Percentiles rank a stretch among this genome's conserved stretches.
Conservation (phyloP, 2,329 filamentous ascomycete genomes). For the Fusarium sp. region DNA sequence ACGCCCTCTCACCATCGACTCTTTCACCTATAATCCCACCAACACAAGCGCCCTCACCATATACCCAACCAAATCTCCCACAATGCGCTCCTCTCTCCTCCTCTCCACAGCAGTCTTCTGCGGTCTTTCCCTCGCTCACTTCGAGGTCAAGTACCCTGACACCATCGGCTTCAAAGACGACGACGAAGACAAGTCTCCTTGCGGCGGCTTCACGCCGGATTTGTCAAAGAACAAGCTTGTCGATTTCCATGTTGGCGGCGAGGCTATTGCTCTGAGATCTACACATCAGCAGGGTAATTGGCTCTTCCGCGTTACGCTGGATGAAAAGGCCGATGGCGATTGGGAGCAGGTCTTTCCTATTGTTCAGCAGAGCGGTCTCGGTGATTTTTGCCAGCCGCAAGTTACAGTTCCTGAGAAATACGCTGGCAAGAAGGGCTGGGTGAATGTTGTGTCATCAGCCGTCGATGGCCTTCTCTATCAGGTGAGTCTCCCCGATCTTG, state of each 20-base stretch:
- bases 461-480: conserved; percentile 70
- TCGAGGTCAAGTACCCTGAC: conserved; percentile 63
- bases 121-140: conserved; percentile 64
- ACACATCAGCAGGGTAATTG: conserved; percentile 67
- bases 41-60: background rate
- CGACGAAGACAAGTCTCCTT: conserved; percentile 61
- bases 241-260: conserved; percentile 70
- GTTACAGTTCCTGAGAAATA: conserved; percentile 65
- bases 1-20: background rate
- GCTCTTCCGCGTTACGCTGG: conserved; percentile 70
- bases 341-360: conserved; percentile 70
- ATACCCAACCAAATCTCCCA: conserved; percentile 27
- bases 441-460: conserved; percentile 65
- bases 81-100: conserved; percentile 54
- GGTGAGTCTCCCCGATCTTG: conserved; percentile 54
- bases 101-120: conserved; percentile 57
- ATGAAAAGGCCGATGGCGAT: conserved; percentile 60
- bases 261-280: conserved; percentile 62
- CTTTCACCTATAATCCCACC: background rate
- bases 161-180: conserved; percentile 64
- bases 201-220: conserved; percentile 66
- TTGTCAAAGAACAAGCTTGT: conserved; percentile 62
- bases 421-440: conserved; percentile 67
- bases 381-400: conserved; percentile 65
- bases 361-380: conserved; percentile 67